Conservation (phyloP, 2,329 filamentous ascomycete species). For the Trichoderma harzianum region DNA sequence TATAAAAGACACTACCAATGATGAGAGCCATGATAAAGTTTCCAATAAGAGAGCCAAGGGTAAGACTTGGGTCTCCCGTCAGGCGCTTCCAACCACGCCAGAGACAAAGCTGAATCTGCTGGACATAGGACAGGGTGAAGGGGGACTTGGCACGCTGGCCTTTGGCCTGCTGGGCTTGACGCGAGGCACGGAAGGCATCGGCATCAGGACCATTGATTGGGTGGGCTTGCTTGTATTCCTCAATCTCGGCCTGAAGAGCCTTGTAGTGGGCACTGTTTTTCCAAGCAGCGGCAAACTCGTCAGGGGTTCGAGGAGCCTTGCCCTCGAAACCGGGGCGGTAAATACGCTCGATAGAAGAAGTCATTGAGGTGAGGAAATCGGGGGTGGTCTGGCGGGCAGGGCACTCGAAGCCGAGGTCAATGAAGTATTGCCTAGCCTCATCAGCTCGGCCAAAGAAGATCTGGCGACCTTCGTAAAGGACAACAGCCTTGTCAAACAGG, state of each 20-base stretch:
- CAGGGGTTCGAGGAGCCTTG: slow-evolving; percentile 55
- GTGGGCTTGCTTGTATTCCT: slow-evolving; percentile 51
- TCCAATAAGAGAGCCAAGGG: slow-evolving; percentile 63
- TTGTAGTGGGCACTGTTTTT: slow-evolving; percentile 51
- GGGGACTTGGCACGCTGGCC: slow-evolving; percentile 66
- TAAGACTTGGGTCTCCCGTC: slow-evolving; percentile 71
- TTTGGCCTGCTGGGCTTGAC: slow-evolving; percentile 54
- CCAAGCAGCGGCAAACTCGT: slow-evolving; percentile 60
- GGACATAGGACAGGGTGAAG: slow-evolving; percentile 72
- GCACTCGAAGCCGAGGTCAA: slow-evolving; percentile 64
- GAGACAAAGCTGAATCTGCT: slow-evolving; percentile 77
- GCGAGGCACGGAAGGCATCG: slow-evolving; percentile 53
- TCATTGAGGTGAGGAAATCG: slow-evolving; percentile 71
- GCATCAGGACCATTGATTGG: slow-evolving; percentile 56
- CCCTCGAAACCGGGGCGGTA: slow-evolving; percentile 55
- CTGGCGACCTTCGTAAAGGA: slow-evolving; percentile 59
- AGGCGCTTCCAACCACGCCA: slow-evolving; percentile 77
- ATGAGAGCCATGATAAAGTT: slow-evolving; percentile 77
- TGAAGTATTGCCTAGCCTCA: slow-evolving; percentile 62
- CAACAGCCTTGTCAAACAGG: slow-evolving; percentile 56
- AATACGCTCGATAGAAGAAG: slow-evolving; percentile 54
- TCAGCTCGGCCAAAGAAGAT: slow-evolving; percentile 61
- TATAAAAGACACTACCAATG: slow-evolving; percentile 77
- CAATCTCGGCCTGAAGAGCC: slow-evolving; percentile 52
- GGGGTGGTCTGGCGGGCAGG: slow-evolving; percentile 65